Evolutionary conservation across 345 rosid species (phyloP).

Genomic region (Gossypium herbaceum): DNA sequence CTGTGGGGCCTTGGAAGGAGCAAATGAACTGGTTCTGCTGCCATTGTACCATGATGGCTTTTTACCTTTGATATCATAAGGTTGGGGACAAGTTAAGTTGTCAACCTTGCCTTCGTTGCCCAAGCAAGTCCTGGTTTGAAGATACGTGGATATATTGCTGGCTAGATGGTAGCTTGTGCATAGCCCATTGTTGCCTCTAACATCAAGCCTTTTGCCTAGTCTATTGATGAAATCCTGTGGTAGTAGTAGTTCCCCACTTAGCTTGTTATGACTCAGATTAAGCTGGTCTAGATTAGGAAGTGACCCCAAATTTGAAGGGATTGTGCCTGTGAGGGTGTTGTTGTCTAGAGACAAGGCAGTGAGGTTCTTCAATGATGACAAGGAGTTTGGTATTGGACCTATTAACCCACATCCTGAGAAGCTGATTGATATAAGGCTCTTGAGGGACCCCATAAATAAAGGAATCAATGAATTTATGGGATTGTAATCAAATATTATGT

Average conservation of each 20-base stretch:
- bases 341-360: constrained; percentile 36
- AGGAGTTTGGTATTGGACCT: constrained; percentile 31
- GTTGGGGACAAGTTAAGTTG: constrained; percentile 12
- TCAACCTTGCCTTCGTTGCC: constrained; percentile 9
- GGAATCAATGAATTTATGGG: constrained; percentile 38
- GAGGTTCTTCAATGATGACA: constrained; percentile 32
- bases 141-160: constrained; percentile 20
- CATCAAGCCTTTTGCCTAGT: constrained; percentile 42
- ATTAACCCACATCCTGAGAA: constrained; percentile 37
- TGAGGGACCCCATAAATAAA: constrained; percentile 24
- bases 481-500: constrained; percentile 33
- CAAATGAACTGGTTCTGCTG: constrained; percentile 22
- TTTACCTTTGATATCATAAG: constrained; percentile 24
- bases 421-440: constrained; percentile 32
- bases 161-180: constrained; percentile 28
- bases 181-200: constrained; percentile 35
- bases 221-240: constrained; percentile 32
- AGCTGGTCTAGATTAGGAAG: constrained; percentile 35
- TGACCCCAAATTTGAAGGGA: constrained; percentile 36
- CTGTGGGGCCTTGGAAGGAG: constrained; percentile 10
- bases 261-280: constrained; percentile 38
- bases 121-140: constrained; percentile 29
- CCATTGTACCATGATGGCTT: constrained; percentile 22
- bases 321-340: constrained; percentile 33
- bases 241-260: constrained; percentile 29